phyloP scores from a whole-genome alignment of 2,329 filamentous ascomycete species.

The Aspergillus pseudotamarii region DNA sequence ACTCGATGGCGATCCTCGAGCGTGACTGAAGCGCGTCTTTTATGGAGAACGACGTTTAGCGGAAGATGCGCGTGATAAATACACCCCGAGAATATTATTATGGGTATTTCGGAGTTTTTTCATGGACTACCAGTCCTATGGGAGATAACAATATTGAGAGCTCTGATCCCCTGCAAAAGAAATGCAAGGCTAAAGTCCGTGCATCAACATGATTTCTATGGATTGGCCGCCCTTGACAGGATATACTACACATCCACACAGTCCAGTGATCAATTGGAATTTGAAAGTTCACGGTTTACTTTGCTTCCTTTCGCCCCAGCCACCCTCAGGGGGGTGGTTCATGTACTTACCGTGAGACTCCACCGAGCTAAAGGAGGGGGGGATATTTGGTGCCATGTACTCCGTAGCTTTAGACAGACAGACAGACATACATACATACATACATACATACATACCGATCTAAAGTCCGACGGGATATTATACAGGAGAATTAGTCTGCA shows the following conservation, averaged over 20 bases:
- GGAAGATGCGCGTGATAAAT: neutral
- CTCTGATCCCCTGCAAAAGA: neutral
- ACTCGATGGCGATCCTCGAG: neutral
- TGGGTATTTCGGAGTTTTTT: neutral
- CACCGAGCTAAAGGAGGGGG: neutral
- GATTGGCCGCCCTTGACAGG: neutral
- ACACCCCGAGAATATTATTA: neutral
- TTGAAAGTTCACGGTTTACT: neutral
- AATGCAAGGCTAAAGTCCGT: neutral
- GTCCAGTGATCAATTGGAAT: neutral
- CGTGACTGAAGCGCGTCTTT: neutral
- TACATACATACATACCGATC: neutral
- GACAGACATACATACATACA: neutral
- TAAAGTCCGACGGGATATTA: neutral
- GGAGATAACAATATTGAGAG: neutral
- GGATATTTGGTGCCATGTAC: neutral
- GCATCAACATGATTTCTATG: neutral
- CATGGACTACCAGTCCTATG: neutral
- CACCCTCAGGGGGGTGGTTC: neutral
- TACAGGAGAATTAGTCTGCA: neutral
- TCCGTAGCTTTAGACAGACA: neutral
- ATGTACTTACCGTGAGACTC: neutral
- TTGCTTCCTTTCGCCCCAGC: neutral
- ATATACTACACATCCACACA: neutral
- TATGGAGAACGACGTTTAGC: neutral